Evolutionary conservation across 441 rosid genomes (phyloP).

Genomic region (Dalechampia spathulata): DNA sequence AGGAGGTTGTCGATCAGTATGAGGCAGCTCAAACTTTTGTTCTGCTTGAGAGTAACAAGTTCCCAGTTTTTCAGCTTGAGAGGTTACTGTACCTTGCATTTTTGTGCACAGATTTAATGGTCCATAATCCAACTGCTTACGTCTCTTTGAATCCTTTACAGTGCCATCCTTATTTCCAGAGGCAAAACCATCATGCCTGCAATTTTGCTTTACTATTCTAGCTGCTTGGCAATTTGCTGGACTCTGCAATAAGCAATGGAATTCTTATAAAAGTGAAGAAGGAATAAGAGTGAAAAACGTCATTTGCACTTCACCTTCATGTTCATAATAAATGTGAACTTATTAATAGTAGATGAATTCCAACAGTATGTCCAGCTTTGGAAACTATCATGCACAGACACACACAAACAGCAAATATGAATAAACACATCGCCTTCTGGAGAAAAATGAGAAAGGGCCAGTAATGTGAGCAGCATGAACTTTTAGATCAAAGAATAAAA

Average conservation of each 20-base stretch:
- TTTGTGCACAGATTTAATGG: conserved; percentile 13
- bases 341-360: neutral
- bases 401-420: too few relatives aligned
- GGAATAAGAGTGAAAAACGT: too few relatives aligned
- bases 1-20: conserved; percentile 14
- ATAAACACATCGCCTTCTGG: too few relatives aligned
- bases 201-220: conserved; percentile 19
- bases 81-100: conserved; percentile 8
- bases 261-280: neutral
- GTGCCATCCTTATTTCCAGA: conserved; percentile 28
- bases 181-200: conserved; percentile 23
- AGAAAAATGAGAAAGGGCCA: too few relatives aligned
- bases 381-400: too few relatives aligned
- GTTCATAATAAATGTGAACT: neutral
- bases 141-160: conserved; percentile 39
- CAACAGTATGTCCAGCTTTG: neutral
- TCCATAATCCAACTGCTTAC: conserved; percentile 34
- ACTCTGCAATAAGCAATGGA: conserved; percentile 25
- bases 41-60: too few relatives aligned
- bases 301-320: too few relatives aligned
- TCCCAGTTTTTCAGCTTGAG: too few relatives aligned
- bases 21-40: conserved; percentile 2
- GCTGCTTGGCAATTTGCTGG: conserved; percentile 20
- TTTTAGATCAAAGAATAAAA: too few relatives aligned
- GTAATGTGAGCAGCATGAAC: too few relatives aligned